These are phyloP conservation scores for Macrophomina tecta DNA, from an alignment of 2,329 filamentous ascomycete species.

Conservation along the genomic window DNA sequence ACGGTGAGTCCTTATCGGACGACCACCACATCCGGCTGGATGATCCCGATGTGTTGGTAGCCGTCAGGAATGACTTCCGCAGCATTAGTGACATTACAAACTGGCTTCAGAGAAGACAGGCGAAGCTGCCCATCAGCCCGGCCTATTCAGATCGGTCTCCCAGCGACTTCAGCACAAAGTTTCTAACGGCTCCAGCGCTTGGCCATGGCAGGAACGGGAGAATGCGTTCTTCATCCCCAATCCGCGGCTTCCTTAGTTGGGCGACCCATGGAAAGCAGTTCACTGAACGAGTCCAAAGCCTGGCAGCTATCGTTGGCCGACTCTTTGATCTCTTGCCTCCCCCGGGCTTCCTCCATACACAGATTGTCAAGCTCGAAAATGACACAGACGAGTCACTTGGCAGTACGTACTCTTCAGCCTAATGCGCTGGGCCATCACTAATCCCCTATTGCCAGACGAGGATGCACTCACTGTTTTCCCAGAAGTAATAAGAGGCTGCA, in stretches of 20 bases:
- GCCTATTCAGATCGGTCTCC: neutral
- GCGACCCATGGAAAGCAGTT: neutral
- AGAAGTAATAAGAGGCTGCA: neutral
- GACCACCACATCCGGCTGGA: neutral
- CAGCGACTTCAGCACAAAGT: neutral
- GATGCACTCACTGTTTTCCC: no score
- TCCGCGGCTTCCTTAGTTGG: neutral
- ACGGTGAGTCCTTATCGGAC: neutral
- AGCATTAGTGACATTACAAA: neutral
- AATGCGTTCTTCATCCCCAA: neutral
- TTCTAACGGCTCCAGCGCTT: neutral
- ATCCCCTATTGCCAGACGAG: neutral
- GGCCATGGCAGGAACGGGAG: no score
- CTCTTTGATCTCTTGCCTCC: neutral
- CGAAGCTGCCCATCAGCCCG: neutral
- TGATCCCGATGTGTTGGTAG: neutral
- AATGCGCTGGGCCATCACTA: no score
- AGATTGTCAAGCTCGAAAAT: no score
- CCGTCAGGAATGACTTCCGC: neutral
- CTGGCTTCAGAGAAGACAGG: neutral
- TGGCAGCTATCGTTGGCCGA: neutral
- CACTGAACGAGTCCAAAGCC: neutral
- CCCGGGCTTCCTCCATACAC: no score
- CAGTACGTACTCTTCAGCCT: no score
- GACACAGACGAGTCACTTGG: no score